Percentiles rank a stretch among this genome's conserved stretches.
Evolutionary conservation across 225 moss, liverwort and hornwort species (phyloP).

Genomic region (Bryum argenteum): DNA sequence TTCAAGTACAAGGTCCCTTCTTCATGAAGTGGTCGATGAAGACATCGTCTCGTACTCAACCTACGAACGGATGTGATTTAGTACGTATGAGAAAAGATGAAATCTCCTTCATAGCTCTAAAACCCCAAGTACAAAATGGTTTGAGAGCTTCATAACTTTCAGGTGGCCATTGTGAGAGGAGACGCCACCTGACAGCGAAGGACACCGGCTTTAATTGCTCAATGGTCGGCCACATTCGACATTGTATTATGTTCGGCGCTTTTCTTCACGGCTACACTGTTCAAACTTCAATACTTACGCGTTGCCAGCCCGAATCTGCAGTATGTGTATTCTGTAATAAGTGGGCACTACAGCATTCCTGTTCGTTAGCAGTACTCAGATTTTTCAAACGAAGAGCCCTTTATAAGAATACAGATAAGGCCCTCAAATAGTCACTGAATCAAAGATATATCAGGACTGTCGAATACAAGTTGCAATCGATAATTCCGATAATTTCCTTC

Average conservation of each 20-base stretch:
- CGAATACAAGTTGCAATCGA: neutral
- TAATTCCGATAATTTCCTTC: neutral
- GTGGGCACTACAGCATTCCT: neutral
- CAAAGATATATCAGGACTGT: neutral
- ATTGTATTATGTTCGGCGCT: neutral
- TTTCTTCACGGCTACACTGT: slow-evolving; percentile 1
- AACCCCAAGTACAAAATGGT: neutral
- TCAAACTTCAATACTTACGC: slow-evolving; percentile 3
- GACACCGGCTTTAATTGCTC: neutral
- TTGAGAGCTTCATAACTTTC: neutral
- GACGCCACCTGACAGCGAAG: slow-evolving; percentile 1
- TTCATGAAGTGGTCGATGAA: neutral
- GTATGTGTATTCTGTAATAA: neutral
- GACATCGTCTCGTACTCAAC: neutral
- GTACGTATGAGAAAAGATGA: neutral
- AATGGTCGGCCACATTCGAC: neutral
- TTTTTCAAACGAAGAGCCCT: neutral
- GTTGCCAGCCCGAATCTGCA: neutral
- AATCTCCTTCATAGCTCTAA: neutral
- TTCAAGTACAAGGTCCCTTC: neutral
- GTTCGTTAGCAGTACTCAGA: neutral
- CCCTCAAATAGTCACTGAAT: neutral
- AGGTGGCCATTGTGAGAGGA: neutral
- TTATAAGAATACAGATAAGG: neutral
- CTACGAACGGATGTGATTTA: neutral